Evolutionary conservation across 2,329 filamentous ascomycete species (phyloP).

Genomic region (Teratosphaeriaceae sp.): DNA sequence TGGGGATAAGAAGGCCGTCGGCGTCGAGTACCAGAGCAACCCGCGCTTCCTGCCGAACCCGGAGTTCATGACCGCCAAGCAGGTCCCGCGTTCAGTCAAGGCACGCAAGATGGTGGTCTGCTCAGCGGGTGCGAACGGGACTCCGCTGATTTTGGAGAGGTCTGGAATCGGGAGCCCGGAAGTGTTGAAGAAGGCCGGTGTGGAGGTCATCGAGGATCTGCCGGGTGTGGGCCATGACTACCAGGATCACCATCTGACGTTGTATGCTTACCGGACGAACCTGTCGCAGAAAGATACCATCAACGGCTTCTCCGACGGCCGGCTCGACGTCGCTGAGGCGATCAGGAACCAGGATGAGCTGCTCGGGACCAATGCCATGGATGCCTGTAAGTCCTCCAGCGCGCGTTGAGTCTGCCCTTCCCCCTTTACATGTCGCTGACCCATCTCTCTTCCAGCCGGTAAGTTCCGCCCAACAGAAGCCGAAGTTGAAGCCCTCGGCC

Average conservation of each 20-base stretch:
- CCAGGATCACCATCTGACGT: slow-evolving; percentile 50
- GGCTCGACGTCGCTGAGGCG: slow-evolving; percentile 40
- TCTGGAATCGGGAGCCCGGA: slow-evolving; percentile 53
- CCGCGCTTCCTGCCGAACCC: slow-evolving; percentile 36
- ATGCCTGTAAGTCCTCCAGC: slow-evolving; percentile 34
- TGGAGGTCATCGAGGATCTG: slow-evolving; percentile 41
- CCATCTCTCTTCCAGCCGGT: slow-evolving; percentile 23
- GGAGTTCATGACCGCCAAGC: slow-evolving; percentile 29
- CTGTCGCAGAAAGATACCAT: slow-evolving; percentile 44
- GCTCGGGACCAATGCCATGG: slow-evolving; percentile 53
- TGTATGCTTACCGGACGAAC: slow-evolving; percentile 47
- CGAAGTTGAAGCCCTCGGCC: slow-evolving; percentile 48
- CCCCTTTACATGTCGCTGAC: neutral
- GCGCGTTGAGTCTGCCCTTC: neutral
- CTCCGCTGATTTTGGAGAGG: slow-evolving; percentile 53
- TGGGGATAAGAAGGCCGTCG: slow-evolving; percentile 45
- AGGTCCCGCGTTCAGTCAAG: slow-evolving; percentile 36
- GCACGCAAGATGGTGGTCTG: slow-evolving; percentile 51
- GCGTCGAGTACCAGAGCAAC: slow-evolving; percentile 49
- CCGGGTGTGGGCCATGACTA: slow-evolving; percentile 49
- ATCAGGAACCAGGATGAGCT: slow-evolving; percentile 43
- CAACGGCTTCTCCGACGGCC: slow-evolving; percentile 47
- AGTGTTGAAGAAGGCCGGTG: slow-evolving; percentile 40
- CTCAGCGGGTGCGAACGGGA: slow-evolving; percentile 46
- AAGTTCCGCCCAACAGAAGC: slow-evolving; percentile 51